Percentiles rank a stretch among this genome's conserved stretches.
These are phyloP conservation scores for Colletotrichum lupini DNA, from an alignment of 2,329 filamentous ascomycete genomes.

Conservation along the genomic window DNA sequence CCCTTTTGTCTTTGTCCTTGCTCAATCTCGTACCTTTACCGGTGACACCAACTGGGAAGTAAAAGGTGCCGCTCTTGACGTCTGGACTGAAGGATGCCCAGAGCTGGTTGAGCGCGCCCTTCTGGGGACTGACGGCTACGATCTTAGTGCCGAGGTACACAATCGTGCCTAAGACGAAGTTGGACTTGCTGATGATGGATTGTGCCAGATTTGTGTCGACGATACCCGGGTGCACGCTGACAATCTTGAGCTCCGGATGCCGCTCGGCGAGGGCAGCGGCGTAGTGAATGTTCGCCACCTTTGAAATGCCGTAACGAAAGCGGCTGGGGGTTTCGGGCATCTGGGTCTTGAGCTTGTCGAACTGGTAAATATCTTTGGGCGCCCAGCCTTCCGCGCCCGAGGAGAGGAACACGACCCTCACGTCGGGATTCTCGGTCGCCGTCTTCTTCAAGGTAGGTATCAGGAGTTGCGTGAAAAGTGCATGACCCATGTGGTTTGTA, in stretches of 20 bases:
- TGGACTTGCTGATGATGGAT: conserved; percentile 77
- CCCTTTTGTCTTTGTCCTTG: conserved; percentile 41
- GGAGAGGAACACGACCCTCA: conserved; percentile 45
- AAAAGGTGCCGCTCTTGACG: conserved; percentile 44
- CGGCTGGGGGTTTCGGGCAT: conserved; percentile 38
- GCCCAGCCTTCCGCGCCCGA: conserved; percentile 41
- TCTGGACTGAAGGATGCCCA: conserved; percentile 45
- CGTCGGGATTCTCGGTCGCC: conserved; percentile 35
- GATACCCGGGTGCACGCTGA: conserved; percentile 45
- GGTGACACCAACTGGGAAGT: conserved; percentile 45
- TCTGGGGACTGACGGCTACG: conserved; percentile 39
- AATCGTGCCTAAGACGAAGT: conserved; percentile 99
- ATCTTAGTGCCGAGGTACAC: conserved; percentile 87
- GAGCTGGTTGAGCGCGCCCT: conserved; percentile 40
- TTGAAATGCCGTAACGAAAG: conserved; percentile 46
- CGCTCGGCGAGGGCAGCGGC: conserved; percentile 43
- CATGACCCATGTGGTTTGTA: conserved; percentile 44
- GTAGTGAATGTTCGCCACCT: conserved; percentile 47
- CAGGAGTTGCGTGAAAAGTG: conserved; percentile 40
- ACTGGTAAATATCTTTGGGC: conserved; percentile 42
- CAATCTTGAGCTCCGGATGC: conserved; percentile 42
- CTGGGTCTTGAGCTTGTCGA: conserved; percentile 43
- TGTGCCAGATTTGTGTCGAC: conserved; percentile 42
- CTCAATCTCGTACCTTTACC: conserved; percentile 38
- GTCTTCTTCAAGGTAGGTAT: conserved; percentile 39